These are phyloP conservation scores for Zymoseptoria brevis DNA, from an alignment of 2,329 filamentous ascomycete species.

Conservation along the genomic window DNA sequence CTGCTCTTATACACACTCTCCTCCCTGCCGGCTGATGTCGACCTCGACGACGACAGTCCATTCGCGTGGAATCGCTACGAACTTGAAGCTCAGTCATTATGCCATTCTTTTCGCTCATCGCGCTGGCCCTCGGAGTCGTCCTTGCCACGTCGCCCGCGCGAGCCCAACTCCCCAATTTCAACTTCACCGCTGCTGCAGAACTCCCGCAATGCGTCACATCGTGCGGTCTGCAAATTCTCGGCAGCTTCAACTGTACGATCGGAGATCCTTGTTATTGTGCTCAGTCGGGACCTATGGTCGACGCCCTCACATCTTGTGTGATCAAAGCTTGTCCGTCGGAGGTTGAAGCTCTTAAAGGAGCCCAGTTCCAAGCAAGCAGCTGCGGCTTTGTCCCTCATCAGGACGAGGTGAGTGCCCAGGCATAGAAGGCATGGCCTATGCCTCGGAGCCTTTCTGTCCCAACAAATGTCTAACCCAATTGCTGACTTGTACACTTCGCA, in stretches of 20 bases:
- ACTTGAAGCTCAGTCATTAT: too few species aligned
- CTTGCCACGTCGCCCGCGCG: too few species aligned
- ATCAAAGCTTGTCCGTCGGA: not conserved
- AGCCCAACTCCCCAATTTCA: slow-evolving; percentile 1
- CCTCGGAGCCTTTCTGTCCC: too few species aligned
- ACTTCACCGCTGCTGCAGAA: not conserved
- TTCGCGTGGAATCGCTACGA: too few species aligned
- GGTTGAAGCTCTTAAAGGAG: not conserved
- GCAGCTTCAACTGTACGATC: not conserved
- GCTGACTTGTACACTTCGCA: too few species aligned
- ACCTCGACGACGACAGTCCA: too few species aligned
- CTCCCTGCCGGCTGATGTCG: too few species aligned
- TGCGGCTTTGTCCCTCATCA: not conserved
- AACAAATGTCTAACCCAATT: too few species aligned
- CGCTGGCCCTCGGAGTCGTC: not conserved
- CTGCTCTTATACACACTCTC: too few species aligned
- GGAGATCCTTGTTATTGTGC: not conserved
- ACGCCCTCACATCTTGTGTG: not conserved
- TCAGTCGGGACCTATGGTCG: not conserved
- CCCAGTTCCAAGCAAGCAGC: not conserved
- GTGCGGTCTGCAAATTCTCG: not conserved
- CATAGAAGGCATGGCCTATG: too few species aligned
- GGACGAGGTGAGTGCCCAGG: too few species aligned
- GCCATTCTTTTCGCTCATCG: not conserved
- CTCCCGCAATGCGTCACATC: not conserved